Evolutionary conservation across 768 basidiomycete species (phyloP).

Genomic region (Calvatia gigantea): DNA sequence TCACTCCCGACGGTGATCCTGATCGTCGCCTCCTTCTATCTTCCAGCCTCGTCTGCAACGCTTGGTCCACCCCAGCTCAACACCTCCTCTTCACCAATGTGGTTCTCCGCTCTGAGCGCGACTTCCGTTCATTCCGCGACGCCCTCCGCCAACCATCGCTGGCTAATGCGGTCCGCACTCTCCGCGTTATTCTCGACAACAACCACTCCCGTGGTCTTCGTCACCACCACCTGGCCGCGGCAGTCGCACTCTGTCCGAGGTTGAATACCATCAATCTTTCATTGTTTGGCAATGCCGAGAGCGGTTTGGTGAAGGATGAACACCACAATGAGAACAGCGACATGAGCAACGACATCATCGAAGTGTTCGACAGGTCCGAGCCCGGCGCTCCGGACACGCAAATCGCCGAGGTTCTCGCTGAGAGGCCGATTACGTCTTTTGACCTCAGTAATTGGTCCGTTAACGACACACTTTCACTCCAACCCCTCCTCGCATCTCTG

Average conservation of each 20-base stretch:
- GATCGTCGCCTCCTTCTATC: slow-evolving; percentile 42
- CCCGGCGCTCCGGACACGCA: slow-evolving; percentile 37
- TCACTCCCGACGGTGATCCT: slow-evolving; percentile 27
- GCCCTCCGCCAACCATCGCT: slow-evolving; percentile 54
- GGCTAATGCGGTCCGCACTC: slow-evolving; percentile 47
- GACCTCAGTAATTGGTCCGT: slow-evolving; percentile 73
- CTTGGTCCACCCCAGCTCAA: slow-evolving; percentile 65
- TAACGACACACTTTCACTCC: slow-evolving; percentile 48
- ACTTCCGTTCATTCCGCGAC: slow-evolving; percentile 49
- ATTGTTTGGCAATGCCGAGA: slow-evolving; percentile 57
- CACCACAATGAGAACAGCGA: slow-evolving; percentile 31
- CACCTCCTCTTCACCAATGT: slow-evolving; percentile 60
- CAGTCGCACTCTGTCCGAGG: slow-evolving; percentile 57
- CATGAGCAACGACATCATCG: slow-evolving; percentile 39
- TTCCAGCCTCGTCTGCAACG: slow-evolving; percentile 62
- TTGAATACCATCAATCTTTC: slow-evolving; percentile 52
- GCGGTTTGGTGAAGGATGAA: slow-evolving; percentile 9
- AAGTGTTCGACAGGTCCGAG: slow-evolving; percentile 41
- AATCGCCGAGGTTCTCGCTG: slow-evolving; percentile 28
- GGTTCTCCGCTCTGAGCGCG: slow-evolving; percentile 47
- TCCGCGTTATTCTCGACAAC: slow-evolving; percentile 60
- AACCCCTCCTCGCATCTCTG: slow-evolving; percentile 64
- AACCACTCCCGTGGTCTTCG: slow-evolving; percentile 61
- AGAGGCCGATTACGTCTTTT: slow-evolving; percentile 50
- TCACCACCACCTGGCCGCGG: slow-evolving; percentile 53